A percentile compares a stretch with the other conserved stretches of the same genome.
Conservation (phyloP, 768 basidiomycete species). For the Russula ochroleuca region DNA sequence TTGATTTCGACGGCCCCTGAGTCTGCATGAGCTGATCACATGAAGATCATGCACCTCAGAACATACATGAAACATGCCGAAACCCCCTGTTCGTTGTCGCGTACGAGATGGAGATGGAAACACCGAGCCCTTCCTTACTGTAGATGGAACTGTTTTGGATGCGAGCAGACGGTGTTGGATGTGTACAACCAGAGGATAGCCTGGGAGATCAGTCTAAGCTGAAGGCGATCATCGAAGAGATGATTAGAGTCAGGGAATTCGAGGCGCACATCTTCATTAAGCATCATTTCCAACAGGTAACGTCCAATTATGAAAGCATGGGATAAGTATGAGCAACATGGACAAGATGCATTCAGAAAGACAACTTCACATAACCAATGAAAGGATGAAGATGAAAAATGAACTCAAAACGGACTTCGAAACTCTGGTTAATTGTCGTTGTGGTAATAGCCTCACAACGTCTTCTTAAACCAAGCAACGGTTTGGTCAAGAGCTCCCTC, state of each 20-base stretch:
- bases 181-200: background rate
- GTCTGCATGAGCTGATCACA: no score
- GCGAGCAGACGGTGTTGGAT: background rate
- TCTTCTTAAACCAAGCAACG: slow-evolving; percentile 42
- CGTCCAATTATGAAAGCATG: background rate
- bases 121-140: background rate
- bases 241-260: background rate
- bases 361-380: background rate
- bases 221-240: background rate
- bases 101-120: background rate
- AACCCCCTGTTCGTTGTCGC: background rate
- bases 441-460: slow-evolving; percentile 28
- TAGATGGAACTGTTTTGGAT: background rate
- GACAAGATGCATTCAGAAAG: background rate
- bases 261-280: background rate
- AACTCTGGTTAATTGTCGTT: background rate
- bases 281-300: background rate
- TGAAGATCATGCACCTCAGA: no score
- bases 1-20: no score
- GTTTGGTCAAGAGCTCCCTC: slow-evolving; percentile 43
- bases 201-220: background rate
- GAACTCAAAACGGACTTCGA: no score
- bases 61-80: background rate
- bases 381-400: background rate
- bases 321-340: background rate